Conservation (phyloP, 768 basidiomycete species). For the Kwoniella sp. region DNA sequence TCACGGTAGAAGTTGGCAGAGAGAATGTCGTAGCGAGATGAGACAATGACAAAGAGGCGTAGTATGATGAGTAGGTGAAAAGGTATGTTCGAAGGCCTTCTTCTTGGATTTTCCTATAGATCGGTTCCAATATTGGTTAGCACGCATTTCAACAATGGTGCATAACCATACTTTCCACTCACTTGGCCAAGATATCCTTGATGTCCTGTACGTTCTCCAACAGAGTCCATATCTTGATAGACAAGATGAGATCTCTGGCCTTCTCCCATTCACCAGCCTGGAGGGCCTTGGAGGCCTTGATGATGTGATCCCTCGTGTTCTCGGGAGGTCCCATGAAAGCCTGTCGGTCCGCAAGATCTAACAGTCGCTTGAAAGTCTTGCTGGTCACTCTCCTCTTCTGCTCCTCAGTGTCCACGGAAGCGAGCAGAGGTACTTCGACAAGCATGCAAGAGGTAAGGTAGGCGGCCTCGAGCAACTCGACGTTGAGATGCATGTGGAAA, state of each 20-base stretch:
- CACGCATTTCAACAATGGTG: too few species aligned
- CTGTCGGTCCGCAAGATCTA: constrained; percentile 96
- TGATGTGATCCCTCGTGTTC: constrained; percentile 96
- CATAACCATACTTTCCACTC: too few species aligned
- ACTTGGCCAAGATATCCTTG: constrained; percentile 95
- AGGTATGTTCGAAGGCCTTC: constrained; percentile 95
- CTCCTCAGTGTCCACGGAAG: constrained; percentile 92
- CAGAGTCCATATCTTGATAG: constrained; percentile 96
- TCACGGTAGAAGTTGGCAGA: constrained; percentile 75
- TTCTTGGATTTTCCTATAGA: constrained; percentile 89
- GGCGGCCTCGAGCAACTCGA: constrained; percentile 93
- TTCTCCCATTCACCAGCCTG: constrained; percentile 97
- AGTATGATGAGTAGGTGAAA: constrained; percentile 95
- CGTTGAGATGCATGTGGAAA: constrained; percentile 99
- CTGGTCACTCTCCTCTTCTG: constrained; percentile 88
- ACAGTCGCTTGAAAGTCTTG: constrained; percentile 91
- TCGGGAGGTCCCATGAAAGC: constrained; percentile 98
- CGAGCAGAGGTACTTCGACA: constrained; percentile 91
- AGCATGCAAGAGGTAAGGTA: constrained; percentile 99
- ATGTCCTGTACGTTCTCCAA: constrained; percentile 86
- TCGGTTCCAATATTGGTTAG: not conserved
- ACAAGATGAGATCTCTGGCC: constrained; percentile 86
- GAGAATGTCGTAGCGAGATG: constrained; percentile 86
- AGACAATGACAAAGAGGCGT: constrained; percentile 83
- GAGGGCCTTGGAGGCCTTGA: constrained; percentile 96